Conservation (phyloP, 306 rosid species). For the Vicia villosa region DNA sequence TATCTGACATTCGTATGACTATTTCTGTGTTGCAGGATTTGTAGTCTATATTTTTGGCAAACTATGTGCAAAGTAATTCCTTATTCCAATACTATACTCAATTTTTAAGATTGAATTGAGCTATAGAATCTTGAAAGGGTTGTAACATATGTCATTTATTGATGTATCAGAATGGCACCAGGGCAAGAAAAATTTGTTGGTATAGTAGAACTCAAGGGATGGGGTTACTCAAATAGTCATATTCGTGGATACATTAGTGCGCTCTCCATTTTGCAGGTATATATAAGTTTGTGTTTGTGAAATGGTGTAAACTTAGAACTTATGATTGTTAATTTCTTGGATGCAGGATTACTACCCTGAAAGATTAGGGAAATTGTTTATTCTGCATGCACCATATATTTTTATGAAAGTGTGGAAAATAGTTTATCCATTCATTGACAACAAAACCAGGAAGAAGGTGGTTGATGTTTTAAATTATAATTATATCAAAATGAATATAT, state of each 20-base stretch:
- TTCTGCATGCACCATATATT: constrained; percentile 72
- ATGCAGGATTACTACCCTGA: constrained; percentile 93
- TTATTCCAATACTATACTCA: not conserved
- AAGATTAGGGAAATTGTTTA: constrained; percentile 71
- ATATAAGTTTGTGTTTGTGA: not conserved
- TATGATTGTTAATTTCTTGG: not conserved
- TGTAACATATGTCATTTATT: not conserved
- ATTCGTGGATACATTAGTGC: constrained; percentile 53
- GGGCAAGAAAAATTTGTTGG: constrained; percentile 60
- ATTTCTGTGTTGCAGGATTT: constrained; percentile 41
- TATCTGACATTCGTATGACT: too few relatives aligned
- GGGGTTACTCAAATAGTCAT: constrained; percentile 70
- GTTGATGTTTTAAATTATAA: constrained; percentile 18
- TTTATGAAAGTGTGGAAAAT: constrained; percentile 83
- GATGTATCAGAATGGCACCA: constrained; percentile 50
- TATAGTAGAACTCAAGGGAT: constrained; percentile 62
- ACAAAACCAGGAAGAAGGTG: constrained; percentile 86
- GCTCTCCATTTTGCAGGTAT: constrained; percentile 62
- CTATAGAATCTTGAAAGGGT: not conserved
- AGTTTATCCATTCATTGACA: constrained; percentile 82
- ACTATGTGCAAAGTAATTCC: constrained; percentile 55
- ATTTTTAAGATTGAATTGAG: not conserved
- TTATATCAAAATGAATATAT: not conserved
- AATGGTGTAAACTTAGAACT: not conserved
- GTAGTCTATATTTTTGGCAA: constrained; percentile 56